Base-by-base conservation (phyloP, 768 basidiomycete species). In the Paxillus ammoniavirescens region DNA sequence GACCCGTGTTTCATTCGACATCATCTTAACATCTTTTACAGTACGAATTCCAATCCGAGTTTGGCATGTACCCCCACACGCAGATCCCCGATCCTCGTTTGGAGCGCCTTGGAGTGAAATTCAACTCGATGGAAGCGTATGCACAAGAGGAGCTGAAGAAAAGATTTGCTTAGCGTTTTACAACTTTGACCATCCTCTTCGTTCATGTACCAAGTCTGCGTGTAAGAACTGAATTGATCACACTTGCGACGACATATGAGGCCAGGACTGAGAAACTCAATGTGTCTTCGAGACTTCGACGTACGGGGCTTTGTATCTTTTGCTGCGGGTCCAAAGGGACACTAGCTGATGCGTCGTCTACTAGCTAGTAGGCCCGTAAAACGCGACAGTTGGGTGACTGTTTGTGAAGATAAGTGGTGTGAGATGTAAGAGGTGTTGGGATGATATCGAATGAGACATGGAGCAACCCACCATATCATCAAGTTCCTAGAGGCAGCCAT, bases 81-180 rank as follows among this genome's bases (percentile, higher is more conserved):
- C n/a, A 33, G 18, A 55, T 66, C 38, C 66, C 68, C 0, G 68
- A 69, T 49, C 61, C 60, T 36, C 66, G 60, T 38, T 49, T 69
- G 48, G 60, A 61, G 18, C 55, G 53, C 17, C 55, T 69, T 10
- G 68, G 62, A 14, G 67, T 65, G 37, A 65, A 60, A 36, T 63
- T 69, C 49, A 54, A 63, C 36, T 61, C 65, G 0, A 59, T 60
- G 42, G 48, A 57, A 23, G 31, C 6, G 26, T 54, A 67, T 35
- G 54, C 55, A 10, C 49, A 62, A 18, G 65, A 60, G 28, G 60
- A 41, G 31, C n/a, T 62, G 36, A 64, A 65, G 57, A 54, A 54
- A 46, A 56, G 60, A 48, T 65, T 21, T 47, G 30, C 21, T 30
- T 65, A 37, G 61, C 30, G 12, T 15, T 45, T 26, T 26, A 26